These are phyloP conservation scores for Globisporangium heterothallicum DNA, from an alignment of 352 stramenopile genomes.

Conservation along the genomic window DNA sequence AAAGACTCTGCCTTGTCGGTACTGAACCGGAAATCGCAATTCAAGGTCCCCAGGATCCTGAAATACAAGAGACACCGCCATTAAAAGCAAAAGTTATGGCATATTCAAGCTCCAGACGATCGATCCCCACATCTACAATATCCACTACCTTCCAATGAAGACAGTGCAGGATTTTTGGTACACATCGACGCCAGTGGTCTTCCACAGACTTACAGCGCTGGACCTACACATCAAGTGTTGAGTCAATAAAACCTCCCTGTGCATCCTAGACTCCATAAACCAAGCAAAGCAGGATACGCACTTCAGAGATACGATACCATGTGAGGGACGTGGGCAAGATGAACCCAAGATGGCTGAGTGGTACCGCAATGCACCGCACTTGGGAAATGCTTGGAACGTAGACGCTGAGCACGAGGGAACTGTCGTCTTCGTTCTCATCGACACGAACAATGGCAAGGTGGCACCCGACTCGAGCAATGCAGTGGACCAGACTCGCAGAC, in stretches of 20 bases:
- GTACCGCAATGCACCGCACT: constrained; percentile 1
- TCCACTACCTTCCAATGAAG: constrained; percentile 28
- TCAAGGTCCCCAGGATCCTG: constrained; percentile 4
- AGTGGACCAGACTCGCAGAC: constrained; percentile 14
- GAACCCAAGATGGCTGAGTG: constrained; percentile 16
- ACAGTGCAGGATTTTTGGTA: constrained; percentile 14
- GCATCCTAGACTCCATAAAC: no score
- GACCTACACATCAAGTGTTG: no score
- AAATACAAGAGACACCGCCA: not conserved
- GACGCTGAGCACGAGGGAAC: constrained; percentile 15
- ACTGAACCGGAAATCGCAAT: constrained; percentile 26
- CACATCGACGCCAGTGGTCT: constrained; percentile 18
- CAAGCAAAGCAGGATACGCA: not conserved
- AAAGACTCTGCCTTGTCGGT: constrained; percentile 26
- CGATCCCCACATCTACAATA: no score
- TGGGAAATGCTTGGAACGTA: constrained; percentile 19
- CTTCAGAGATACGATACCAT: not conserved
- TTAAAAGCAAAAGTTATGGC: no score
- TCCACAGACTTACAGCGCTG: constrained; percentile 21
- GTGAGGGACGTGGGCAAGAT: constrained; percentile 13
- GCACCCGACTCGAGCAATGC: constrained; percentile 10
- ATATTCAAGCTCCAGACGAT: not conserved
- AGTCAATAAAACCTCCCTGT: no score
- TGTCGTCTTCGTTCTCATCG: constrained; percentile 16
- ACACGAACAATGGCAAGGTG: constrained; percentile 16